phyloP scores from a whole-genome alignment of 345 rosid genomes.

The Erucastrum elatum region DNA sequence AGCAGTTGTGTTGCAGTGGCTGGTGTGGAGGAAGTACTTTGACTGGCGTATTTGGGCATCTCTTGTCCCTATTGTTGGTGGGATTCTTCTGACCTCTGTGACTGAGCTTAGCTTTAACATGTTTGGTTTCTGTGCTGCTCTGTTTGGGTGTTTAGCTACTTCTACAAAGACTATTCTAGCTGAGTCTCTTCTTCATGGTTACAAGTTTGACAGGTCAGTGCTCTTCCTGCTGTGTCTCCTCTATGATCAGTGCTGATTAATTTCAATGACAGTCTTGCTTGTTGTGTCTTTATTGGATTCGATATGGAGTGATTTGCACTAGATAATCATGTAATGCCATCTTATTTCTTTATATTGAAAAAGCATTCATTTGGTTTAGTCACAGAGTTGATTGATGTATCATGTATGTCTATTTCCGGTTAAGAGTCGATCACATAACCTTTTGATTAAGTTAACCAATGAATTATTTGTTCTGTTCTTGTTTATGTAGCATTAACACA shows the following conservation, averaged over 20 bases:
- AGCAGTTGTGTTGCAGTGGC: slow-evolving; percentile 95
- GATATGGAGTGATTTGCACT: neutral
- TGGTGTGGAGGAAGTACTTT: slow-evolving; percentile 93
- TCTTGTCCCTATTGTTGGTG: slow-evolving; percentile 93
- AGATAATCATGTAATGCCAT: too few species aligned
- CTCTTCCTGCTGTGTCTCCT: neutral
- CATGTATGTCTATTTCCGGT: too few species aligned
- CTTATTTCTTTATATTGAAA: too few species aligned
- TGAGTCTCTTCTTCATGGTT: slow-evolving; percentile 93
- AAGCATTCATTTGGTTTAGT: too few species aligned
- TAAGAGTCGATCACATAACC: too few species aligned
- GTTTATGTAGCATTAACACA: slow-evolving; percentile 72
- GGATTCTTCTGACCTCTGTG: slow-evolving; percentile 92
- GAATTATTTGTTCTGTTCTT: neutral
- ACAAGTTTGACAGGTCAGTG: slow-evolving; percentile 93
- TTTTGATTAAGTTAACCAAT: too few species aligned
- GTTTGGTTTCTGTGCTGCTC: slow-evolving; percentile 96
- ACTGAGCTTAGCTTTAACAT: slow-evolving; percentile 98
- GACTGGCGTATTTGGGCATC: slow-evolving; percentile 99
- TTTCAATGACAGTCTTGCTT: neutral
- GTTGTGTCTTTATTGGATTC: neutral
- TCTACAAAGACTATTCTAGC: slow-evolving; percentile 98
- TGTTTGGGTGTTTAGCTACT: slow-evolving; percentile 98
- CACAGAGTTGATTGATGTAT: too few species aligned
- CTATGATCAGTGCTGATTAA: too few species aligned